Conservation (phyloP, 2,329 filamentous ascomycete genomes). For the Venturia carpophila region DNA sequence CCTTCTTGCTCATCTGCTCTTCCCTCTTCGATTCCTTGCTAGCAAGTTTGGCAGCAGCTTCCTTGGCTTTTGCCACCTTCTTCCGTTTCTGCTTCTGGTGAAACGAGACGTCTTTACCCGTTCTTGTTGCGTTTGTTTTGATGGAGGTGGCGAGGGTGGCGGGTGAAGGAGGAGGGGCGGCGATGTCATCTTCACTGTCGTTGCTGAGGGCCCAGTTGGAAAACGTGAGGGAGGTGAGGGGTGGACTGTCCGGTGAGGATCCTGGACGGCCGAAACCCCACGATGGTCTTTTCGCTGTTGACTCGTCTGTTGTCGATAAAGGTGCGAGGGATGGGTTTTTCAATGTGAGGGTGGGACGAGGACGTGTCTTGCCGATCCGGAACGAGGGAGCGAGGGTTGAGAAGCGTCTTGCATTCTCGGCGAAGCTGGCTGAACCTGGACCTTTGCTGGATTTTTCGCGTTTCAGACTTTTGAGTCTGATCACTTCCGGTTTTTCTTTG, state of each 20-base stretch:
- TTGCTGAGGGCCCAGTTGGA: not conserved
- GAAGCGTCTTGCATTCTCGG: slow-evolving; percentile 5
- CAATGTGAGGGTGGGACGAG: not conserved
- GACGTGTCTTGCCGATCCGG: not conserved
- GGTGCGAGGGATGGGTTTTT: not conserved
- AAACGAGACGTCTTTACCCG: not conserved
- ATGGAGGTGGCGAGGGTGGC: not conserved
- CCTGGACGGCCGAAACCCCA: not conserved
- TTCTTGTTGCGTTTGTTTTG: not conserved
- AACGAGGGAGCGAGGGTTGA: not conserved
- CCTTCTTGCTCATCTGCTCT: not conserved
- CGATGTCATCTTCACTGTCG: not conserved
- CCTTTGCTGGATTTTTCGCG: not conserved
- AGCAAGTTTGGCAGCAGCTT: not conserved
- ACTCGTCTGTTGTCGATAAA: not conserved
- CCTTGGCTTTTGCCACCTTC: not conserved
- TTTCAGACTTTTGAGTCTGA: not conserved
- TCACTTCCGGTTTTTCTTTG: not conserved
- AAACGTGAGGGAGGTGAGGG: not conserved
- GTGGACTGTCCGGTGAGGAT: not conserved
- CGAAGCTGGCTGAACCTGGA: not conserved
- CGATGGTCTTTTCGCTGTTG: not conserved
- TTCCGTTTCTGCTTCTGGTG: not conserved
- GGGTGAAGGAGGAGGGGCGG: not conserved
- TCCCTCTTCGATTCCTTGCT: not conserved